Evolutionary conservation across 768 basidiomycete genomes (phyloP).

Genomic region (Auricularia sp.): DNA sequence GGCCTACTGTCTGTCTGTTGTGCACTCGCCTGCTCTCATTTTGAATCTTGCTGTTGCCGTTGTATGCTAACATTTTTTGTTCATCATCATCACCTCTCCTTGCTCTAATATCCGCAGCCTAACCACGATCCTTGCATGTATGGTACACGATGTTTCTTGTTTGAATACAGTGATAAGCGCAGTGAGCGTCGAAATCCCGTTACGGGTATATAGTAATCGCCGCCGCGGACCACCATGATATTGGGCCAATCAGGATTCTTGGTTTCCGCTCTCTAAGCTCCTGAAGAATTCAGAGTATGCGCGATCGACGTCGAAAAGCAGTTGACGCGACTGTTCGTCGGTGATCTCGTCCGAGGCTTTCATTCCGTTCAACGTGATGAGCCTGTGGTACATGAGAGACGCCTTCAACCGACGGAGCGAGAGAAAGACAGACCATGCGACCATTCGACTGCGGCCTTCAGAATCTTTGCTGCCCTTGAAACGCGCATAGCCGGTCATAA

Average conservation of each 20-base stretch:
- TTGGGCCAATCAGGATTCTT: background rate
- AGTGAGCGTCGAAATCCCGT: too few relatives aligned
- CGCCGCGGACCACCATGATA: too few relatives aligned
- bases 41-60: too few relatives aligned
- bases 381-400: conserved; percentile 34
- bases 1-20: background rate
- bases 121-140: background rate
- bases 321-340: conserved; percentile 91
- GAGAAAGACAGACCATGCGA: conserved; percentile 56
- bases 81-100: background rate
- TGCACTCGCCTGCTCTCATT: background rate
- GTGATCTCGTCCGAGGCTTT: conserved; percentile 93
- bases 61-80: too few relatives aligned
- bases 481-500: conserved; percentile 88
- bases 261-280: conserved; percentile 41
- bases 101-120: background rate
- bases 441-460: conserved; percentile 90
- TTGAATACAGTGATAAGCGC: background rate
- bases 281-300: conserved; percentile 91
- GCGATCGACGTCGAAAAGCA: conserved; percentile 94
- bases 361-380: conserved; percentile 95
- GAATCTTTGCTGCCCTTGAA: conserved; percentile 94
- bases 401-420: background rate
- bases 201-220: too few relatives aligned
- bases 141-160: background rate